Evolutionary conservation across 805 yeast genomes (phyloP), one percentile per base, ranked within the genome.

Genomic region (Suhomyces canberraensis): DNA sequence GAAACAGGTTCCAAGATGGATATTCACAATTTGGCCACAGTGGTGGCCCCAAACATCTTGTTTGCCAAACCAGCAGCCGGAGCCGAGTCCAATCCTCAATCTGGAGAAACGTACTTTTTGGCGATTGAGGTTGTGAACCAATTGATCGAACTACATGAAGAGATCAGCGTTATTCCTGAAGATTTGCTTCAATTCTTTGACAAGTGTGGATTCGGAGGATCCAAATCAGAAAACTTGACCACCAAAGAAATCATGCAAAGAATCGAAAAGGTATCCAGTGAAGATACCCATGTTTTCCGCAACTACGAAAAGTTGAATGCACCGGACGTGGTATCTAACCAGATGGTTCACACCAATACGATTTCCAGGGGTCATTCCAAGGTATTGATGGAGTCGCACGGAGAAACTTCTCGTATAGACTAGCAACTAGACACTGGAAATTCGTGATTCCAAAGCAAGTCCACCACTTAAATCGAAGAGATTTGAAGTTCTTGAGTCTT

Each of bases 1-100:
- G 90, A 85, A 47, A 77, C 79, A 16, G 75, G 75, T 0, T 88
- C 97, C 3, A 93, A 91, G 64, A 93, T 93, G 98, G 97, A 91
- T 56, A 78, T 85, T 22, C 95, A 89, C 56, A 93, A 93, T 58
- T 71, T 93, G 45, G 95, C 98, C 2, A 93, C 98, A 0, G 99
- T 93, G 2, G 73, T 93, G 33, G 85, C 97, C 0, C 99, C 99
- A 1, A 93, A 90, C 52, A 81, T 93, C 30, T 68, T 95, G 27
- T 83, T 82, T 48, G 61, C 82, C 1, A 75, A 73, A 43, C 77
- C 73, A 9, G 51, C 50, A 4, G 60, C 63, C 9, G 53, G 46
- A 34, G 43, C 50, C 2, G 54, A 49, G 14, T 45, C 52, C 4
- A 34, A 41, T 11, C 45, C 44, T 13, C 60, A 59, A 28, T 52